Conservation (phyloP, 1,139 yeast genomes). For the Debaryomyces sp. region DNA sequence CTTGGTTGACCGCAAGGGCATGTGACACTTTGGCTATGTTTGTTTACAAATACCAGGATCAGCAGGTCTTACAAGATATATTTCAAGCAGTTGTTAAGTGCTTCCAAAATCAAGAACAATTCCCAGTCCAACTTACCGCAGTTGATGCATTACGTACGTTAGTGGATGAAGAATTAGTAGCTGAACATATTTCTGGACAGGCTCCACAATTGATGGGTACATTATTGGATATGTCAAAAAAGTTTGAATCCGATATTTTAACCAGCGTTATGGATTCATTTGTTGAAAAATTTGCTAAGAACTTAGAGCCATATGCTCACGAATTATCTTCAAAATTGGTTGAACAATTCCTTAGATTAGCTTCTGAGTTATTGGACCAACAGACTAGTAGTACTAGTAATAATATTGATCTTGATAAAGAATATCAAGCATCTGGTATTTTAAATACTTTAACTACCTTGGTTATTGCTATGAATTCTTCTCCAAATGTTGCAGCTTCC, state of each 20-base stretch:
- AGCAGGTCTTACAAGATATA: conserved; percentile 43
- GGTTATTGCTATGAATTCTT: conserved; percentile 53
- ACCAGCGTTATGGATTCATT: conserved; percentile 60
- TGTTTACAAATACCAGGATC: conserved; percentile 40
- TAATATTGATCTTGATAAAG: conserved; percentile 44
- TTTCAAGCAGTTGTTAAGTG: conserved; percentile 49
- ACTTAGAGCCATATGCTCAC: conserved; percentile 58
- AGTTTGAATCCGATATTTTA: conserved; percentile 54
- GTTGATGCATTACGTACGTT: conserved; percentile 56
- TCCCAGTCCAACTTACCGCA: conserved; percentile 55
- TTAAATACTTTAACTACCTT: conserved; percentile 54
- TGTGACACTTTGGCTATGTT: conserved; percentile 58
- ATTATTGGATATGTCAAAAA: conserved; percentile 52
- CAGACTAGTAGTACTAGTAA: conserved; percentile 25
- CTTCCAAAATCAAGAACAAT: conserved; percentile 45
- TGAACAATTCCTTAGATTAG: conserved; percentile 50
- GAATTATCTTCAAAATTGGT: conserved; percentile 52
- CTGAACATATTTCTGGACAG: conserved; percentile 48
- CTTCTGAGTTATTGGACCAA: conserved; percentile 45
- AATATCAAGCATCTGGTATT: conserved; percentile 55
- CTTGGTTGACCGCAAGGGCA: conserved; percentile 59
- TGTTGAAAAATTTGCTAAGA: conserved; percentile 54
- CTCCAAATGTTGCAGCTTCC: conserved; percentile 45
- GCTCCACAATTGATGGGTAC: conserved; percentile 57
- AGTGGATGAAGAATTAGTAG: conserved; percentile 50